These are phyloP conservation scores for Oryza glaberrima DNA, from an alignment of 176 grass and related monocot species.

Conservation along the genomic window DNA sequence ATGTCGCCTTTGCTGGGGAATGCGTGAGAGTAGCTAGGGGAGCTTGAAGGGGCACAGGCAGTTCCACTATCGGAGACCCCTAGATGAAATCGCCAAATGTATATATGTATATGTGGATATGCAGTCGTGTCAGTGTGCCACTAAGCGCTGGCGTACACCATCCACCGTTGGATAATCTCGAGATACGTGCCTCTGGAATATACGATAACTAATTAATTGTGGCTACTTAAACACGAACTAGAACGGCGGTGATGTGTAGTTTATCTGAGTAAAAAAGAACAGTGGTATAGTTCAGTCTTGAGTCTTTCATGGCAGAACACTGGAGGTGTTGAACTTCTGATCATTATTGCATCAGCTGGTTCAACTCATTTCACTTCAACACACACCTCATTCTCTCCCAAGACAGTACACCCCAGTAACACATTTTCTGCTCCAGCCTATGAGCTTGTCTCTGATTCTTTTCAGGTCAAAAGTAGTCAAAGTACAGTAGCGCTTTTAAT, in stretches of 20 bases:
- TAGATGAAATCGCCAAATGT: constrained; percentile 24
- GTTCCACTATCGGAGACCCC: not conserved
- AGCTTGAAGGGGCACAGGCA: not conserved
- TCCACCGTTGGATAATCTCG: constrained; percentile 4
- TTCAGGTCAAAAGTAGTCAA: not conserved
- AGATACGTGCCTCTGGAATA: constrained; percentile 25
- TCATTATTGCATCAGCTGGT: not conserved
- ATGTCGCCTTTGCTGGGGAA: not conserved
- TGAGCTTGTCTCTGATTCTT: not conserved
- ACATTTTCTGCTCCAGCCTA: not conserved
- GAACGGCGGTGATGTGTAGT: not conserved
- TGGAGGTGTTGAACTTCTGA: not conserved
- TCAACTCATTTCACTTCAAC: not conserved
- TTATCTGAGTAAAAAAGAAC: no score
- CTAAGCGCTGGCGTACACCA: not conserved
- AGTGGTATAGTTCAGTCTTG: not conserved
- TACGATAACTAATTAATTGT: not conserved
- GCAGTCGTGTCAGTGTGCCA: constrained; percentile 22
- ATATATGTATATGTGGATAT: not conserved
- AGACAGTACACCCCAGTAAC: not conserved
- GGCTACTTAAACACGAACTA: not conserved
- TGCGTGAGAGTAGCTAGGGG: not conserved
- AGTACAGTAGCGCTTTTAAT: not conserved
- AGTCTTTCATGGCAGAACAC: not conserved
- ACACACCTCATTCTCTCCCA: not conserved